Evolutionary conservation across 2,329 filamentous ascomycete genomes (phyloP), one percentile per base, ranked within the genome.

Genomic region (Nothomitra cinnamomea): DNA sequence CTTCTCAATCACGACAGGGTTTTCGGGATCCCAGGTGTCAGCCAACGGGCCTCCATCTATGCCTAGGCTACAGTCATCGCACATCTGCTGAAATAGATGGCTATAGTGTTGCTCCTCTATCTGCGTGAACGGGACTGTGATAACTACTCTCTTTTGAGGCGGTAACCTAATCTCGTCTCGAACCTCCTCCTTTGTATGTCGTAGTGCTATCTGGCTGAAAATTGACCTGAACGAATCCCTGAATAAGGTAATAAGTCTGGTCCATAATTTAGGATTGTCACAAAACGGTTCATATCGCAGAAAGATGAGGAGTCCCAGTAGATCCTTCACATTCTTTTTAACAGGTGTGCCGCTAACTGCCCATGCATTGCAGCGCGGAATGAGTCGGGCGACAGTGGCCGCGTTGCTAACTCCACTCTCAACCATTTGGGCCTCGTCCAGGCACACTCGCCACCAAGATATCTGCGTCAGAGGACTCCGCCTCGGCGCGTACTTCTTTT

Each of bases 21-120:
- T 71, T 21, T 84, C 73, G 0, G 80, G 76, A 43, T 83, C 69
- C 82, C 85, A 94, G 2, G 78, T 72, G 2, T 75, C 73, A 2
- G 61, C 57, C 0, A 78, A 56, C 0, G 87, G 85, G 1, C 69
- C 70, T 0, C 90, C 89, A 24, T 78, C 70, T 0, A 70, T 61
- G 59, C 80, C 74, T 5, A 96, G 65, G 1, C 78, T 80, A 57
- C 82, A 85, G 1, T 78, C 78, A 25, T 80, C 73, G 52, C 80
- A 80, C 78, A 95, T 87, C 57, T 85, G 73, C 49, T 80, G 75
- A 62, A 90, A 88, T 1, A 94, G 66, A 5, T 80, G 78, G 42
- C 77, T 74, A 61, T 96, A 96, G 62, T 94, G 81, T 62, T 95
- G 87, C 62, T 95, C 86, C 63, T 96, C 92, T 10, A 96, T 78